Conservation (phyloP, 1,284 basidiomycete genomes). For the Boletellus deceptivus region DNA sequence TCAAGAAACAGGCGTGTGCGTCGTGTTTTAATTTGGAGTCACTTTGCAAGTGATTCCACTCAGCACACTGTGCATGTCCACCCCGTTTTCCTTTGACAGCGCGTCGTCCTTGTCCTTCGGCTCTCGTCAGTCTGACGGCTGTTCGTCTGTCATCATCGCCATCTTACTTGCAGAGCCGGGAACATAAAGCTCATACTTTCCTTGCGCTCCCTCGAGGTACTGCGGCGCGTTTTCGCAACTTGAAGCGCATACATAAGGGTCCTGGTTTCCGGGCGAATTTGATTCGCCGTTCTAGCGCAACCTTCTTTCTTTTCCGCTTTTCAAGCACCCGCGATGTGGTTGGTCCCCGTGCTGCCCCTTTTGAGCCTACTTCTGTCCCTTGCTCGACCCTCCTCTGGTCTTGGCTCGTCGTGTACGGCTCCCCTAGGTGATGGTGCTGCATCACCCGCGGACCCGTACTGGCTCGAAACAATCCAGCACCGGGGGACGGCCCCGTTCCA, state of each 20-base stretch:
- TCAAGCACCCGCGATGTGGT: background rate
- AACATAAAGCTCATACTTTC: background rate
- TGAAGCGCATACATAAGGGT: background rate
- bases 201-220: background rate
- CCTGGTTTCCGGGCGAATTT: background rate
- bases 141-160: background rate
- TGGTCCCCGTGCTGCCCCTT: background rate
- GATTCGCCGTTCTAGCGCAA: background rate
- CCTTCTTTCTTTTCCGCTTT: background rate
- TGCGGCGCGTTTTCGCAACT: background rate
- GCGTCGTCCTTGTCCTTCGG: too few relatives aligned
- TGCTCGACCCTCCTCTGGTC: conserved; percentile 7
- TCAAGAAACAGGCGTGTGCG: background rate
- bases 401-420: conserved; percentile 25
- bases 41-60: too few relatives aligned
- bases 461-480: conserved; percentile 51
- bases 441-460: conserved; percentile 48
- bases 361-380: background rate
- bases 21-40: background rate
- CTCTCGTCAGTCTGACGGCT: too few relatives aligned
- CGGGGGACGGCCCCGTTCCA: conserved; percentile 66
- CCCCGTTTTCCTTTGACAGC: too few relatives aligned
- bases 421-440: conserved; percentile 19
- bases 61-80: too few relatives aligned
- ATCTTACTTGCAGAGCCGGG: background rate